Conservation (phyloP, 2,329 filamentous ascomycete genomes). For the Diaporthe australafricana region DNA sequence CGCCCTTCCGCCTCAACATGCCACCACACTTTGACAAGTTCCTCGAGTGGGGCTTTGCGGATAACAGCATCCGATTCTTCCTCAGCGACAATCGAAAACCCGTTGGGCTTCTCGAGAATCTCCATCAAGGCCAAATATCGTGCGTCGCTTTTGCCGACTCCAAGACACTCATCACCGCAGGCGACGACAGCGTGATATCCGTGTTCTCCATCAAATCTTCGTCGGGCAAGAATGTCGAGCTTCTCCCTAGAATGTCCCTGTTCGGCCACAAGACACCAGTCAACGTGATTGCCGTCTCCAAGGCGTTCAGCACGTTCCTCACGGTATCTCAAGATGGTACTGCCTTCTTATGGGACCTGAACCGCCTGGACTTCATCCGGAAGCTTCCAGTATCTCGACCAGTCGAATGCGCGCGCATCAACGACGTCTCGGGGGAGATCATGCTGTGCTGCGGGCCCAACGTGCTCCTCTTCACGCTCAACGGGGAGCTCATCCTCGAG, state of each 20-base stretch:
- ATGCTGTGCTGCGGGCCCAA: conserved; percentile 83
- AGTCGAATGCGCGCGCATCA: conserved; percentile 83
- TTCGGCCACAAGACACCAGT: conserved; percentile 93
- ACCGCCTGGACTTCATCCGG: conserved; percentile 86
- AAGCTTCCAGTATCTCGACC: conserved; percentile 71
- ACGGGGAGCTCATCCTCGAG: conserved; percentile 84
- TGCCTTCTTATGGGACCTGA: conserved; percentile 93
- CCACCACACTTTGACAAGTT: conserved; percentile 90
- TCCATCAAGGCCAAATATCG: conserved; percentile 91
- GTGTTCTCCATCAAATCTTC: conserved; percentile 79
- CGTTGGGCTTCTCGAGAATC: conserved; percentile 91
- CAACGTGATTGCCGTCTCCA: conserved; percentile 83
- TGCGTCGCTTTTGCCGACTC: conserved; percentile 88
- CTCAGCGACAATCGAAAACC: conserved; percentile 81
- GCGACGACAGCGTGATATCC: conserved; percentile 90
- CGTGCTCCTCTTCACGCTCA: conserved; percentile 85
- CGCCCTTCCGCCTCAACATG: conserved; percentile 87
- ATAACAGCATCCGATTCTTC: conserved; percentile 93
- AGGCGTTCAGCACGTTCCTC: conserved; percentile 88
- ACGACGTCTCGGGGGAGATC: conserved; percentile 91
- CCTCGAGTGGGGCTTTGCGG: conserved; percentile 95
- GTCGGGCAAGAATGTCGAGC: conserved; percentile 77
- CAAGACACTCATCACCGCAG: conserved; percentile 89
- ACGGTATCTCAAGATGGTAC: conserved; percentile 86
- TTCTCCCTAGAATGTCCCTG: conserved; percentile 81